phyloP scores from a whole-genome alignment of 306 rosid genomes.

The Casuarina cunninghamiana region DNA sequence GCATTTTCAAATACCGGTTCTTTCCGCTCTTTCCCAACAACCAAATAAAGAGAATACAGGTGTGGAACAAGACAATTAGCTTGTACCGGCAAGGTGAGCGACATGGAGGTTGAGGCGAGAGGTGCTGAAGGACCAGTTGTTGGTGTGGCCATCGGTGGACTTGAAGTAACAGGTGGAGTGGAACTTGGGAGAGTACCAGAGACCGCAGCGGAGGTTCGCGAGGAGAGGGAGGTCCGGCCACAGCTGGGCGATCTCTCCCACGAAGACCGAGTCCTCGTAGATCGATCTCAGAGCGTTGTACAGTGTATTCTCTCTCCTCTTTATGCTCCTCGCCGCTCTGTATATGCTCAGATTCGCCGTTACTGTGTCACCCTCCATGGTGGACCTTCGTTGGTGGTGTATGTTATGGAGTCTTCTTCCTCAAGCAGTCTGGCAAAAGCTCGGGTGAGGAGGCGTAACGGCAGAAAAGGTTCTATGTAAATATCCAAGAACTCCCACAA shows the following conservation, averaged over 20 bases:
- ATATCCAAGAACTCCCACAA: no score
- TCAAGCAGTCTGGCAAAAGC: no score
- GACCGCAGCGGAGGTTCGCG: constrained; percentile 88
- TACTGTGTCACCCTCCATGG: constrained; percentile 39
- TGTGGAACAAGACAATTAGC: background rate
- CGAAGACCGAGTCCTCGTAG: constrained; percentile 76
- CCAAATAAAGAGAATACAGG: background rate
- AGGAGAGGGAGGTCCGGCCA: constrained; percentile 95
- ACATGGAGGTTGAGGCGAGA: constrained; percentile 89
- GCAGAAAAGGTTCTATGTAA: no score
- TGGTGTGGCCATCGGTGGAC: constrained; percentile 94
- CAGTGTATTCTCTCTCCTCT: constrained; percentile 62
- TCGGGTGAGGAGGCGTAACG: no score
- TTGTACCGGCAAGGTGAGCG: constrained; percentile 72
- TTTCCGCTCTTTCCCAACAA: background rate
- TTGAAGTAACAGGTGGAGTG: constrained; percentile 87
- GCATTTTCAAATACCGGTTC: background rate
- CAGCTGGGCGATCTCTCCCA: constrained; percentile 67
- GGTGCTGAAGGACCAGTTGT: constrained; percentile 80
- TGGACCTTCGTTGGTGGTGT: no score
- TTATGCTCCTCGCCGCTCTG: constrained; percentile 73
- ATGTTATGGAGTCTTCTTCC: background rate
- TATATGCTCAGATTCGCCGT: constrained; percentile 54
- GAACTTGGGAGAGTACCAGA: constrained; percentile 74
- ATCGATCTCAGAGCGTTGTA: constrained; percentile 87